These are phyloP conservation scores for Leptographium flavum DNA, from an alignment of 2,329 filamentous ascomycete species.

Conservation along the genomic window DNA sequence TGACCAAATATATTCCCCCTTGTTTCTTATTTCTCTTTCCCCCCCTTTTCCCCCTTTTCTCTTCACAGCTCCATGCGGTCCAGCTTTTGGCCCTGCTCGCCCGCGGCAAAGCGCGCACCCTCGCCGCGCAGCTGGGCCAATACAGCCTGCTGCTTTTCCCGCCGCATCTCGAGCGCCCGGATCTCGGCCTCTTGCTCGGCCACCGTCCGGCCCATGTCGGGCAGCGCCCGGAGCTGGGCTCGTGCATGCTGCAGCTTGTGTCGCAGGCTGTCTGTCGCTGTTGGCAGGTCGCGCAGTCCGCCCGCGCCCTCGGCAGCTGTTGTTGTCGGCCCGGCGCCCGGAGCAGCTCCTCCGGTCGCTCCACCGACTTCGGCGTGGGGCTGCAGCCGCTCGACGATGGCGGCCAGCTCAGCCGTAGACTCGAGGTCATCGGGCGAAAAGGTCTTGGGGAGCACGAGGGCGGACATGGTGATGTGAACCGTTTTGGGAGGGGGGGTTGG, in stretches of 20 bases:
- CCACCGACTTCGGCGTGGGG: conserved; percentile 18
- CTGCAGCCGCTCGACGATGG: conserved; percentile 62
- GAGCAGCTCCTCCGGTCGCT: conserved; percentile 11
- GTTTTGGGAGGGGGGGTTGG: too few relatives aligned
- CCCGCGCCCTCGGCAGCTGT: conserved; percentile 15
- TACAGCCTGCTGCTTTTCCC: conserved; percentile 45
- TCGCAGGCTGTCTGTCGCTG: conserved; percentile 65
- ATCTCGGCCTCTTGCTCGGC: conserved; percentile 63
- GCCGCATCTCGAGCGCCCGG: conserved; percentile 45
- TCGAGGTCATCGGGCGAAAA: conserved; percentile 76
- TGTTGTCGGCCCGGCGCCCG: conserved; percentile 18
- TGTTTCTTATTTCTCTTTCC: too few relatives aligned
- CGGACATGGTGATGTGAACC: too few relatives aligned
- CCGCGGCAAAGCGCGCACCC: conserved; percentile 25
- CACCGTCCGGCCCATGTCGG: conserved; percentile 53
- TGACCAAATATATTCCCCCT: too few relatives aligned
- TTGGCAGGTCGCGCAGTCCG: conserved; percentile 59
- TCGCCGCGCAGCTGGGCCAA: conserved; percentile 39
- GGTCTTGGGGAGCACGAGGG: conserved; percentile 42
- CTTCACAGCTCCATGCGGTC: conserved; percentile 23
- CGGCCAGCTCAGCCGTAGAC: conserved; percentile 66
- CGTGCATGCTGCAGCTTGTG: conserved; percentile 72
- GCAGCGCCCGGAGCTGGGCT: conserved; percentile 47
- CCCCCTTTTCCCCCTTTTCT: neutral
- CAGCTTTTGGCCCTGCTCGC: conserved; percentile 16